Conservation (phyloP, 352 stramenopile genomes). For the Globisporangium mamillatum region DNA sequence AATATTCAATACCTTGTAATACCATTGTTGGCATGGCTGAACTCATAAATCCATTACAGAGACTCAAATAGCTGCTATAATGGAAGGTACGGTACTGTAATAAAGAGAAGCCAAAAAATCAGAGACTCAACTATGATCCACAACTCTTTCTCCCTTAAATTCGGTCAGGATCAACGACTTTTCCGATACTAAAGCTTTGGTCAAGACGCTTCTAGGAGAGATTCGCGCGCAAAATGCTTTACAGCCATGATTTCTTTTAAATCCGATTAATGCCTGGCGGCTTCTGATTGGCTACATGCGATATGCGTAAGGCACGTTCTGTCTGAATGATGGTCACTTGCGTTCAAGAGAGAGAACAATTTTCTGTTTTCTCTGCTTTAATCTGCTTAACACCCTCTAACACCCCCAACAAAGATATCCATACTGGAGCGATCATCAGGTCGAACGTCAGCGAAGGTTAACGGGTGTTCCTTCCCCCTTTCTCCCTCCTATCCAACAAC, state of each 20-base stretch:
- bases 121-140: no score
- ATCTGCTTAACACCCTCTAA: constrained; percentile 21
- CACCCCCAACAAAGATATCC: constrained; percentile 6
- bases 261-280: neutral
- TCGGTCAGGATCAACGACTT: no score
- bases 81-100: neutral
- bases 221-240: no score
- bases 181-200: no score
- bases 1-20: neutral
- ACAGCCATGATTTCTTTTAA: no score
- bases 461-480: constrained; percentile 9
- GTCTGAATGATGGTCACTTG: constrained; percentile 1
- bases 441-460: constrained; percentile 12
- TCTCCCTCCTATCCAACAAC: neutral
- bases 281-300: constrained; percentile 10
- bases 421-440: neutral
- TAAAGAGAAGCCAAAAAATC: no score
- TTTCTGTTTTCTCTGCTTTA: constrained; percentile 9
- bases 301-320: neutral
- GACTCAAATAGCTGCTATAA: neutral
- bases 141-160: no score
- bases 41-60: neutral
- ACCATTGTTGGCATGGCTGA: neutral
- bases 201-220: no score
- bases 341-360: constrained; percentile 5